Base-by-base conservation (phyloP, 306 rosid species). In the Hippophae gyantsensis region DNA sequence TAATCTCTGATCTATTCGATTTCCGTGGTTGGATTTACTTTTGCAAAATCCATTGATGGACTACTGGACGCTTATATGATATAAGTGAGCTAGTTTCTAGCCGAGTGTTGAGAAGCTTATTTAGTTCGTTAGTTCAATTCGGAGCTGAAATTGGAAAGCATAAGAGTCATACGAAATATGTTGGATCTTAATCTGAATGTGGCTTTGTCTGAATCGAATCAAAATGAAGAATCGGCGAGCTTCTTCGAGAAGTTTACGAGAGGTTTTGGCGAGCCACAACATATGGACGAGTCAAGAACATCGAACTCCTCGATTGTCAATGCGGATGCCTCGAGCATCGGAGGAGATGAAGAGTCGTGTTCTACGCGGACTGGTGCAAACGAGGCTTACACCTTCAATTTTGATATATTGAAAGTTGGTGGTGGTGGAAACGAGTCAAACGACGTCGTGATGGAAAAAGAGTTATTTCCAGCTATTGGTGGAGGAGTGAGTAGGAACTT, bases 231-330 rank as follows among this genome's bases (percentile, higher is more conserved):
- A 63, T 74, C 78, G 50, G 49, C 52, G 9, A 52, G 72, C 67
- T n/a, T 78, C 58, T 10, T 60, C 48, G 89, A 82, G 49, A 74
- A 79, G 77, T 38, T 73, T 55, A 75, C 78, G 45, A 80, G 84
- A 70, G 93, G 78, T 48, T 84, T 86, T 40, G 74, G 74, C 71
- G 81, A 77, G 23, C 23, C 23, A 63, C 96, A 79, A 69, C 38
- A 32, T 0, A 78, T 85, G 93, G 89, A 79, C 74, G 95, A 92
- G 76, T 86, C 99, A 9, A 97, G 86, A 67, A 93, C 97, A 55
- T 93, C 99, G 42, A 88, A 88, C 78, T 88, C 99, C 46, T 93
- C 95, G 42, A 63, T 86, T 62, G 95, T 88, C 87, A 86, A 88
- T 86, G 99, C 95, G 11, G 95, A 93, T 44, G 89, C 89, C 6